Percentiles rank a stretch among this genome's conserved stretches.
Evolutionary conservation across 768 basidiomycete species (phyloP).

Genomic region (Lactifluus hygrophoroides): DNA sequence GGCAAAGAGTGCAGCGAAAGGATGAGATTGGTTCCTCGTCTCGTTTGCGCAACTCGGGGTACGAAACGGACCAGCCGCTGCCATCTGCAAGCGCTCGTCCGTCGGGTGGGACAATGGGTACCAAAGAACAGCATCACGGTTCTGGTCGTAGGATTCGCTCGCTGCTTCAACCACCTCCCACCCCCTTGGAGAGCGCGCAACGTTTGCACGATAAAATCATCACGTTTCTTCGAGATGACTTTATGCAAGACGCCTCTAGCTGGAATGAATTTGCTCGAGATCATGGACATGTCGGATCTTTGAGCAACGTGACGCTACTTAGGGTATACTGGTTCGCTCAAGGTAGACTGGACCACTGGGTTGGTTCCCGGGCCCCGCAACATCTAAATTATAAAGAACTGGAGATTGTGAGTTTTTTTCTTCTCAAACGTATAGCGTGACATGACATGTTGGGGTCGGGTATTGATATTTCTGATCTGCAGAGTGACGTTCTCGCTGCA

Average conservation of each 20-base stretch:
- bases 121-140: neutral
- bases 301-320: constrained; percentile 11
- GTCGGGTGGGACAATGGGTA: neutral
- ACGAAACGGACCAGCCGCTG: constrained; percentile 5
- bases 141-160: neutral
- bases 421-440: no score
- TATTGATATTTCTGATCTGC: neutral
- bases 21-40: neutral
- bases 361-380: neutral
- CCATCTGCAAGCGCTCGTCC: neutral
- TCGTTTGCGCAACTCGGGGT: neutral
- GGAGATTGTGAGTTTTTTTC: constrained; percentile 1
- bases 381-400: constrained; percentile 6
- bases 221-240: neutral
- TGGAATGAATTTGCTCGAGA: constrained; percentile 11
- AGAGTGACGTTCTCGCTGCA: constrained; percentile 9
- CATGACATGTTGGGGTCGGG: neutral
- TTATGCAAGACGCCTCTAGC: neutral
- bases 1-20: neutral
- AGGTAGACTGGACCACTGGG: constrained; percentile 3
- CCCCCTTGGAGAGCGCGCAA: neutral
- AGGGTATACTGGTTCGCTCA: constrained; percentile 15
- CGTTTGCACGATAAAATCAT: neutral
- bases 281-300: neutral
- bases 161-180: neutral